Conservation (phyloP, 1,139 yeast genomes). For the Groenewaldozyma auringiensis region DNA sequence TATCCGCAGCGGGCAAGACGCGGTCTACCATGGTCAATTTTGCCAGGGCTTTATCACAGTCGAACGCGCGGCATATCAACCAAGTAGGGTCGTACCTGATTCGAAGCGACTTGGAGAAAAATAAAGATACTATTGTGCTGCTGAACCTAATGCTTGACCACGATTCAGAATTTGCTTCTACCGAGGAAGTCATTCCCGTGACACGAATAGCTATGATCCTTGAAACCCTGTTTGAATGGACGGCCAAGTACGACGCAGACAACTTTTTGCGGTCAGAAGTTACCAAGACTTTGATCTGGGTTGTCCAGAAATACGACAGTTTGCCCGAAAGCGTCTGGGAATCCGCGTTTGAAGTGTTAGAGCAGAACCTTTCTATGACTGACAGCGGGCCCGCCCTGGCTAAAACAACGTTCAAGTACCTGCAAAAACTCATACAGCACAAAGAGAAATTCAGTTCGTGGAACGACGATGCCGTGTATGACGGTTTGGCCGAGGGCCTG, state of each 20-base stretch:
- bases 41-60: background rate
- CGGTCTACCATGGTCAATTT: background rate
- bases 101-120: background rate
- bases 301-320: constrained; percentile 31
- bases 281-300: constrained; percentile 40
- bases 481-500: background rate
- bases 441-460: background rate
- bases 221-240: constrained; percentile 45
- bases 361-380: constrained; percentile 21
- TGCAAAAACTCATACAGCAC: background rate
- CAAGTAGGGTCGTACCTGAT: background rate
- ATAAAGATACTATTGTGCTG: constrained; percentile 19
- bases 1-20: background rate
- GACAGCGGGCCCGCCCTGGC: constrained; percentile 3
- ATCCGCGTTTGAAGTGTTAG: constrained; percentile 17
- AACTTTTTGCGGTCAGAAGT: constrained; percentile 50
- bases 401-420: background rate
- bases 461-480: background rate
- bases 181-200: constrained; percentile 15
- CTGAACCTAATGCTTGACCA: constrained; percentile 27
- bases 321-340: constrained; percentile 23
- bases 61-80: background rate
- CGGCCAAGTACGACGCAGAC: constrained; percentile 55
- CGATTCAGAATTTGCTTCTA: constrained; percentile 1
- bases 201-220: constrained; percentile 46